phyloP scores from a whole-genome alignment of 177 flowering plant genomes.

The Telopea speciosissima region DNA sequence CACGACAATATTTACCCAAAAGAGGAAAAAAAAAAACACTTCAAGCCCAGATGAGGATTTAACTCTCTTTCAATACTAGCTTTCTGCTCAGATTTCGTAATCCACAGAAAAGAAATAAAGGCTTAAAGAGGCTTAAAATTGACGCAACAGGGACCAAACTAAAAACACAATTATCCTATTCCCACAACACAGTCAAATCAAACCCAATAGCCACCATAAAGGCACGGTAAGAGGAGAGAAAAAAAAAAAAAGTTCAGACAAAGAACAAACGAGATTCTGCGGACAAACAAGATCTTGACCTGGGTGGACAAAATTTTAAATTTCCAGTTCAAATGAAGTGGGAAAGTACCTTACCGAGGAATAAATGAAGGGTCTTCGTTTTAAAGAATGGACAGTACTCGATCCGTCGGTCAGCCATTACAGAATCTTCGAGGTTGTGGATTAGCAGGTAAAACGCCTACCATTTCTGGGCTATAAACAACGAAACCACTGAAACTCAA shows the following conservation, averaged over 20 bases:
- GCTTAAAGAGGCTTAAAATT: not conserved
- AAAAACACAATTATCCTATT: not conserved
- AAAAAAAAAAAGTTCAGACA: not conserved
- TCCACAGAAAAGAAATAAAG: not conserved
- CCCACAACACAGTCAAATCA: not conserved
- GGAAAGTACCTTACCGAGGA: constrained; percentile 1
- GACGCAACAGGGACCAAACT: not conserved
- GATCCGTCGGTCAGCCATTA: not conserved
- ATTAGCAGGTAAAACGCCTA: not conserved
- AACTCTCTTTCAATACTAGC: not conserved
- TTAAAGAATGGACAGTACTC: not conserved
- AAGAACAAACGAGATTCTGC: not conserved
- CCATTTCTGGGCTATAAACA: not conserved
- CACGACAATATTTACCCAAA: not conserved
- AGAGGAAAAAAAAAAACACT: not conserved
- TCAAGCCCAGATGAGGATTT: not conserved
- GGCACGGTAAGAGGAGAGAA: too few species aligned
- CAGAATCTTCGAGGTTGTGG: not conserved
- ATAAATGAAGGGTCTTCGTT: constrained; percentile 3
- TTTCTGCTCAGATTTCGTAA: not conserved
- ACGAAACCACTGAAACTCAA: not conserved
- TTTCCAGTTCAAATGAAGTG: not conserved
- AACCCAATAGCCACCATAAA: not conserved
- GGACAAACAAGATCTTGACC: constrained; percentile 4
- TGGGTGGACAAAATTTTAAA: not conserved